Percentiles rank a stretch among this genome's conserved stretches.
Conservation (phyloP, 371 early-diverging fungal species). For the Saksenaea oblongispora region DNA sequence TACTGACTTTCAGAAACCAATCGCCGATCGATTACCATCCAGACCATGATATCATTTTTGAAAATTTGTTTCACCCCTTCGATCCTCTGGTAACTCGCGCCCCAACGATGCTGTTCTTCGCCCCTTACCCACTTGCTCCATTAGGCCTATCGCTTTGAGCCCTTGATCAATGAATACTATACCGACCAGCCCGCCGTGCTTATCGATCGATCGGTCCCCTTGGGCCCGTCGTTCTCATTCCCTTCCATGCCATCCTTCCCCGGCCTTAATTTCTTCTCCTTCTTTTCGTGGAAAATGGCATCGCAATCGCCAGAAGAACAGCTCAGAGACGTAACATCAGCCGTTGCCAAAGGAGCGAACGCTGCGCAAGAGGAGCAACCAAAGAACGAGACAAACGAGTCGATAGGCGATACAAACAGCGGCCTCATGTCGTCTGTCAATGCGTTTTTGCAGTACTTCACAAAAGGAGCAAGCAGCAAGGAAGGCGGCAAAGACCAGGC, state of each 20-base stretch:
- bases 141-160: conserved; percentile 53
- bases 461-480: not conserved
- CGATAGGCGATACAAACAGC: not conserved
- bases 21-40: conserved; percentile 48
- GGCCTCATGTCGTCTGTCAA: conserved; percentile 25
- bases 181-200: conserved; percentile 53
- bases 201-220: conserved; percentile 40
- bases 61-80: conserved; percentile 69
- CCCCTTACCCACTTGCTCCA: not conserved
- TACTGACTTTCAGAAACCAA: conserved; percentile 65
- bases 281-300: conserved; percentile 38
- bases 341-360: conserved; percentile 9
- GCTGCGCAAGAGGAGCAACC: not conserved
- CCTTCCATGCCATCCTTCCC: conserved; percentile 47
- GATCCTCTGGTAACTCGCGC: conserved; percentile 63
- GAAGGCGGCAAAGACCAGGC: not conserved
- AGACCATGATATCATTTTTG: conserved; percentile 51
- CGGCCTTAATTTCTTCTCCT: conserved; percentile 32
- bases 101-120: not conserved
- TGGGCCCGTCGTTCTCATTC: conserved; percentile 46
- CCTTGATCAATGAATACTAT: conserved; percentile 45
- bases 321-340: conserved; percentile 10
- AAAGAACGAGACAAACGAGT: conserved; percentile 2
- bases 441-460: conserved; percentile 24
- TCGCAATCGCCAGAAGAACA: not conserved